Evolutionary conservation across 108 stramenopile genomes (phyloP), one percentile per base, ranked within the genome.

Genomic region (Cyclostephanos invisitatus): DNA sequence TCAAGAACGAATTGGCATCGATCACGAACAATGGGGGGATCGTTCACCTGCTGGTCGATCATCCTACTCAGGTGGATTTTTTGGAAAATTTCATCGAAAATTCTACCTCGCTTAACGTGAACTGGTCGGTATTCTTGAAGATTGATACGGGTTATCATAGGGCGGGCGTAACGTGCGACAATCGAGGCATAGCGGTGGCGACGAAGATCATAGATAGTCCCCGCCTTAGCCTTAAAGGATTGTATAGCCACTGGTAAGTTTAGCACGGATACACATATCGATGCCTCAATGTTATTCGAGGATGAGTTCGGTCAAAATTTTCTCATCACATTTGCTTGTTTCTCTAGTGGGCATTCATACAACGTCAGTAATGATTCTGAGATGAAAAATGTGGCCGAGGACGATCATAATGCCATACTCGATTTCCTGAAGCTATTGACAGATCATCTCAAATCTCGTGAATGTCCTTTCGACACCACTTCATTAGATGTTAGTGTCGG

Each of bases 91-190:
- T 62, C 66, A 25, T 47, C 5, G 4, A 2, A 0, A 50, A 63
- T 12, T 27, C 62, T 35, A 6, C 17, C 48, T 47, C 21, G 5
- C 1, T 38, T 18, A 21, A 12, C 38, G 14, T 21, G 15, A 38
- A 35, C 32, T 78, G 70, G 60, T 47, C 73, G 10, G 77, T 69
- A 6, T 78, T 78, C 67, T 21, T 78, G 9, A 78, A 78, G 66
- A 58, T 78, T 1, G 77, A 78, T 68, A 68, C 77, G 10, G 77
- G 77, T 8, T 78, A 78, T 67, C 77, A 78, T 40, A 44, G 77
- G 9, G 77, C 77, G 2, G 77, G 77, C 29, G 54, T 68, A 2
- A 62, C 61, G 5, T 55, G 67, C 29, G 57, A 62, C 36, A 17
- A 28, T 27, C 20, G 28, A 62, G 60, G 74, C 8, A 51, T 72